Percentiles rank a stretch among this genome's conserved stretches.
Evolutionary conservation across 2,329 filamentous ascomycete genomes (phyloP).

Genomic region (Tolypocladium tundrense): DNA sequence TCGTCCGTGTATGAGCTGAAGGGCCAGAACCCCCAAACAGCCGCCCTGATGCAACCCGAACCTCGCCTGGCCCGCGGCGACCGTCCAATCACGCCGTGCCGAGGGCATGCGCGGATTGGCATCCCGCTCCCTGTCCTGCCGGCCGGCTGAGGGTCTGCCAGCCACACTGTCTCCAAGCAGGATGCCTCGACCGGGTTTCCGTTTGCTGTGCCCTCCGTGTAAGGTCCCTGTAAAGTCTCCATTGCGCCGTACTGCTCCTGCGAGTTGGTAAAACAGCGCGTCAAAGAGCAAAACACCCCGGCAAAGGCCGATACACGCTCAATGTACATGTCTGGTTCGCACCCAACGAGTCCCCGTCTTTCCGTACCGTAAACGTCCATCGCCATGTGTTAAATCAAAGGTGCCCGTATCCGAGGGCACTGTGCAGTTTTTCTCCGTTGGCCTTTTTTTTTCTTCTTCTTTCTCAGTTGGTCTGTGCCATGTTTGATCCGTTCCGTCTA

Average conservation of each 20-base stretch:
- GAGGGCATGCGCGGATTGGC: not conserved
- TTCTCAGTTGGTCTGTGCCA: not conserved
- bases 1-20: not conserved
- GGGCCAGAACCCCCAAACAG: not conserved
- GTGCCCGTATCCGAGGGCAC: not conserved
- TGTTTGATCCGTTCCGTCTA: not conserved
- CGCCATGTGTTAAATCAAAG: not conserved
- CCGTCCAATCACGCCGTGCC: not conserved
- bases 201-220: not conserved
- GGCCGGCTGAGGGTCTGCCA: not conserved
- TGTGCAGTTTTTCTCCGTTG: not conserved
- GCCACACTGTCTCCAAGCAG: not conserved
- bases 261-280: not conserved
- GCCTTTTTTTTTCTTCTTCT: not conserved
- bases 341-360: not conserved
- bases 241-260: not conserved
- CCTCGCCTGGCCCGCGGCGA: not conserved
- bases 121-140: not conserved
- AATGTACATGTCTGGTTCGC: not conserved
- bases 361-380: not conserved
- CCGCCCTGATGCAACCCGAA: not conserved
- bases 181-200: not conserved
- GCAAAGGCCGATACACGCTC: not conserved
- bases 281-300: not conserved
- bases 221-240: not conserved